Conservation (phyloP, 2,329 filamentous ascomycete genomes). For the Nemania sp. region DNA sequence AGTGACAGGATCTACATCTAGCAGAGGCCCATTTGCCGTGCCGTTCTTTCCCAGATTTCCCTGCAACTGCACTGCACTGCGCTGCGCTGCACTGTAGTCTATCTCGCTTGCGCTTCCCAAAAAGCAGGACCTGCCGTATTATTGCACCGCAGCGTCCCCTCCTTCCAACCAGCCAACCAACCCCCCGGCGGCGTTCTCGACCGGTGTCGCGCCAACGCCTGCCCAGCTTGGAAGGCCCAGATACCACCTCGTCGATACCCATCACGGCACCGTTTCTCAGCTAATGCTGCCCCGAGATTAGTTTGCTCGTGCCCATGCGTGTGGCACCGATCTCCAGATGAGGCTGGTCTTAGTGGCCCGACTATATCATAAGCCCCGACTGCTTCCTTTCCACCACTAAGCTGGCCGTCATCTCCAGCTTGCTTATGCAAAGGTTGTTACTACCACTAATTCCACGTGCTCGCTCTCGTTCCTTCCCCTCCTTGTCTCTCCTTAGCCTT, state of each 20-base stretch:
- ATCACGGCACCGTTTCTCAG: constrained; percentile 29
- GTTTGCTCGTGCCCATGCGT: constrained; percentile 37
- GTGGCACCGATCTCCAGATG: constrained; percentile 42
- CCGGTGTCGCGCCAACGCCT: constrained; percentile 38
- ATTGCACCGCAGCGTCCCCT: not conserved
- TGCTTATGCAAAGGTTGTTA: constrained; percentile 46
- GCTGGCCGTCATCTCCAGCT: constrained; percentile 45
- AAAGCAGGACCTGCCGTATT: constrained; percentile 20
- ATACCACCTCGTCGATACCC: constrained; percentile 34
- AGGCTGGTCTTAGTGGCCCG: constrained; percentile 42
- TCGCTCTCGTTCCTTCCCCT: no score
- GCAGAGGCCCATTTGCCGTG: constrained; percentile 39
- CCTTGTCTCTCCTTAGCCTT: no score
- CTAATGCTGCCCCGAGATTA: constrained; percentile 36
- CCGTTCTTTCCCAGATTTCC: constrained; percentile 37
- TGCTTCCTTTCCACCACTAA: constrained; percentile 41
- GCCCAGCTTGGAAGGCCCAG: constrained; percentile 36
- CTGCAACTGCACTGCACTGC: constrained; percentile 29
- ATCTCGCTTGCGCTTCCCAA: constrained; percentile 32
- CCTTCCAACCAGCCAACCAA: constrained; percentile 4
- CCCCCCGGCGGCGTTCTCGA: constrained; percentile 31
- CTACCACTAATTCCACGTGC: constrained; percentile 31
- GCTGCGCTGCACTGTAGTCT: constrained; percentile 1
- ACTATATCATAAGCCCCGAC: constrained; percentile 43
- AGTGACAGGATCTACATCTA: constrained; percentile 37